Evolutionary conservation across 1,139 yeast genomes (phyloP).

Genomic region (Taphrina confusa): DNA sequence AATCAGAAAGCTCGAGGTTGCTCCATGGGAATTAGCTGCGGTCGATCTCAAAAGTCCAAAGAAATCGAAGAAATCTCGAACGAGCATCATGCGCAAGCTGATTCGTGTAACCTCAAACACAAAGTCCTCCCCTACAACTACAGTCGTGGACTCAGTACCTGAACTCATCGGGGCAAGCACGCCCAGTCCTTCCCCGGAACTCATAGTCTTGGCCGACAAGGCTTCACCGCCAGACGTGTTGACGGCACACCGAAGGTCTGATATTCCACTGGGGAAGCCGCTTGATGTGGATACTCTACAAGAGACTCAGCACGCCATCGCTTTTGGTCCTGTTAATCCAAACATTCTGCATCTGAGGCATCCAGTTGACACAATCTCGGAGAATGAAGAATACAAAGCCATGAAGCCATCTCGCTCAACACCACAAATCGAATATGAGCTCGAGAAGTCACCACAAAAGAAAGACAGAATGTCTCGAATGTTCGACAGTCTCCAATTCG

Average conservation of each 20-base stretch:
- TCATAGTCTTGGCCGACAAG: not conserved
- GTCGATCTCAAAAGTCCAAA: not conserved
- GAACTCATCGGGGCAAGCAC: too few relatives aligned
- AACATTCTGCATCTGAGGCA: conserved; percentile 16
- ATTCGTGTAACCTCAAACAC: not conserved
- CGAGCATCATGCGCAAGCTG: not conserved
- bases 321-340: conserved; percentile 13
- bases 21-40: conserved; percentile 7
- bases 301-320: conserved; percentile 4
- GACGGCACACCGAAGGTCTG: not conserved
- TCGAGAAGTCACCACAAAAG: not conserved
- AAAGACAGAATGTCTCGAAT: conserved; percentile 24
- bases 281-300: not conserved
- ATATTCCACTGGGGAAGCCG: conserved; percentile 2
- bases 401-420: conserved; percentile 24
- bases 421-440: conserved; percentile 13
- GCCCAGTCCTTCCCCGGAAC: not conserved
- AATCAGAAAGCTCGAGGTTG: conserved; percentile 5
- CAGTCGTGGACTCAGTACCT: not conserved
- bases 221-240: not conserved
- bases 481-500: conserved; percentile 21
- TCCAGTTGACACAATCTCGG: not conserved
- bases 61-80: conserved; percentile 3
- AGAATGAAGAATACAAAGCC: not conserved
- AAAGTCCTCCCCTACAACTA: not conserved